Evolutionary conservation across 805 yeast species (phyloP), one percentile per base, ranked within the genome.

Genomic region (Candida parachauliodes): DNA sequence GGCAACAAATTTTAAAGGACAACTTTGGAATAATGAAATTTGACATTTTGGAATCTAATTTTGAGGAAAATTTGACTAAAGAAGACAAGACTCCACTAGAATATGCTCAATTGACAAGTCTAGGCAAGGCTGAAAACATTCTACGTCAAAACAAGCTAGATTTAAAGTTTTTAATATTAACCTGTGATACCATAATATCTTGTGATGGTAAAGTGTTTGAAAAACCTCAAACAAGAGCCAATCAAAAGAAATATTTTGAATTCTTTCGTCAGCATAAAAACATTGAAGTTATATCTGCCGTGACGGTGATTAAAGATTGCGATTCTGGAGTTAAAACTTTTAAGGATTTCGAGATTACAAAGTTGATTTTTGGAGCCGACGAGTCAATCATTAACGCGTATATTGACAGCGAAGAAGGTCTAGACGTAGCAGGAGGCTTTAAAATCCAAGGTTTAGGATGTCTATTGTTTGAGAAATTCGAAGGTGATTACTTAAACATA

Each of bases 351-450:
- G 35, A 30, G n/a, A 62, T 62, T 4, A 62, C 73, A 8, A 66
- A 59, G 10, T 71, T 74, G 5, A 81, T 77, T 39, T 66, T 79
- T 31, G 57, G 49, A 32, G 40, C 52, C 1, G 59, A 79, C 10
- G 68, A 79, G 1, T 78, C 77, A 46, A 65, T 81, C 27, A 51
- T 91, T 3, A 52, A 72, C 18, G 63, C 68, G 11, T 91, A 91
- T 56, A 82, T 84, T 8, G 70, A 70, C 2, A 62, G 80, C 2
- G 81, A 73, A 16, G 97, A 91, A 55, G 98, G 93, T 1, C 39
- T 69, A 6, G 72, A 73, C 33, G 97, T 86, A 1, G 96, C 98
- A 2, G 98, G 97, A 5, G 98, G 98, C 1, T 89, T 86, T 62
- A 80, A 79, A 49, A 80, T 83, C 42, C 98, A 91, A 59, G 85